Percentiles rank a stretch among this genome's conserved stretches.
These are phyloP conservation scores for Salix exigua DNA, from an alignment of 345 rosid species.

Conservation along the genomic window DNA sequence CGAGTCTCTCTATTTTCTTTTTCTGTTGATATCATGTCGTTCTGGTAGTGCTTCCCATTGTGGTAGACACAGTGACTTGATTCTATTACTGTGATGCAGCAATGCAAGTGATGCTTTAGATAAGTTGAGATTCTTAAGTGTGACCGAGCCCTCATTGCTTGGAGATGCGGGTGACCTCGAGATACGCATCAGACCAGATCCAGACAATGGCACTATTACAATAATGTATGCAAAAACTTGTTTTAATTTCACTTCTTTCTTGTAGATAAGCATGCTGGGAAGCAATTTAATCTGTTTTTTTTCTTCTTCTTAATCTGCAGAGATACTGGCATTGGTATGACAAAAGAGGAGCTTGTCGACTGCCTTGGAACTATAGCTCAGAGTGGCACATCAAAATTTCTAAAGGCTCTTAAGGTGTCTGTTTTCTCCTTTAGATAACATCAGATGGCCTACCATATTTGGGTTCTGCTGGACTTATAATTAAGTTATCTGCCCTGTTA, in stretches of 20 bases:
- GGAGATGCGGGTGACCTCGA: slow-evolving; percentile 87
- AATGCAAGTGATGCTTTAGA: slow-evolving; percentile 99
- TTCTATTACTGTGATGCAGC: slow-evolving; percentile 41
- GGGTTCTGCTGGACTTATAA: not conserved
- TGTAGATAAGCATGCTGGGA: not conserved
- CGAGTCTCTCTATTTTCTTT: not conserved
- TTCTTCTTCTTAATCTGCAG: slow-evolving; percentile 41
- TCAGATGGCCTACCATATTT: not conserved
- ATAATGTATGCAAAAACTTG: slow-evolving; percentile 43
- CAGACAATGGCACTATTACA: slow-evolving; percentile 83
- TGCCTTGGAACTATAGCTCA: slow-evolving; percentile 99
- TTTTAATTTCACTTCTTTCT: not conserved
- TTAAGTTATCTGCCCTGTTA: not conserved
- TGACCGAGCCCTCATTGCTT: slow-evolving; percentile 85
- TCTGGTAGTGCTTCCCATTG: not conserved
- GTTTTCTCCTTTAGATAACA: not conserved
- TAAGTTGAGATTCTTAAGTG: slow-evolving; percentile 89
- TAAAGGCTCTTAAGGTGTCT: slow-evolving; percentile 82
- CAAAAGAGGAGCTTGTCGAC: slow-evolving; percentile 86
- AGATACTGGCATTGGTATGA: slow-evolving; percentile 99
- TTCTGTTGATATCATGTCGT: not conserved
- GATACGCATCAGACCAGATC: slow-evolving; percentile 84
- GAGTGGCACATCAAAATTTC: slow-evolving; percentile 93
- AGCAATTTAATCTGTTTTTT: not conserved
- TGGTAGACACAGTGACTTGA: slow-evolving; percentile 3